Percentiles rank a stretch among this genome's conserved stretches.
phyloP scores from a whole-genome alignment of 495 filamentous ascomycete species.

The Podospora fimiseda region DNA sequence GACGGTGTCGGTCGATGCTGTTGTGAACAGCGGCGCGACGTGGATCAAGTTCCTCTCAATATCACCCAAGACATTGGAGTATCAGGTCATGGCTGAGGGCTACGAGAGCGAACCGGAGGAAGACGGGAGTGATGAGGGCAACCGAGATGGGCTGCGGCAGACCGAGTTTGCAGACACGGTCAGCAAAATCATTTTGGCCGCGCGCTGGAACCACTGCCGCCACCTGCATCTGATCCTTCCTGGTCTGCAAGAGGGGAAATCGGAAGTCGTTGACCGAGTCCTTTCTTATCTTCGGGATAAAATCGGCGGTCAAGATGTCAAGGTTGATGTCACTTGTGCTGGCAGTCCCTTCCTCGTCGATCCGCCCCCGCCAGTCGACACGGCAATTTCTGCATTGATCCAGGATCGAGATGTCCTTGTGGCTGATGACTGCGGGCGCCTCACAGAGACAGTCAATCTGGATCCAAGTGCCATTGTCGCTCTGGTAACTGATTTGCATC shows the following conservation, averaged over 20 bases:
- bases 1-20: conserved; percentile 22
- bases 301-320: conserved; percentile 16
- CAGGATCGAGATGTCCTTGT: conserved; percentile 17
- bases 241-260: conserved; percentile 21
- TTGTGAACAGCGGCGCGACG: conserved; percentile 27
- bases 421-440: conserved; percentile 19
- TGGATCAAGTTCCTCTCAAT: conserved; percentile 31
- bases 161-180: conserved; percentile 25
- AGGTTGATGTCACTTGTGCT: conserved; percentile 23
- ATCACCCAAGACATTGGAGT: conserved; percentile 20
- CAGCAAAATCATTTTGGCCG: conserved; percentile 22
- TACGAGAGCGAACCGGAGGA: conserved; percentile 26
- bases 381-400: conserved; percentile 18
- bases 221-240: conserved; percentile 23
- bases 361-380: conserved; percentile 12
- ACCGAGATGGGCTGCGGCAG: conserved; percentile 13
- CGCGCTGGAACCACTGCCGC: conserved; percentile 30
- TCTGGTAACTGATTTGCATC: conserved; percentile 36
- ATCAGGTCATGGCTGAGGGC: conserved; percentile 26
- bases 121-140: conserved; percentile 3
- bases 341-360: conserved; percentile 18
- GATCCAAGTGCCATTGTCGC: conserved; percentile 37
- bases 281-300: conserved; percentile 15
- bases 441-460: conserved; percentile 33
- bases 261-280: conserved; percentile 21